A percentile compares a stretch with the other conserved stretches of the same genome.
Conservation (phyloP, 2,329 filamentous ascomycete species). For the Beauveria medogensis region DNA sequence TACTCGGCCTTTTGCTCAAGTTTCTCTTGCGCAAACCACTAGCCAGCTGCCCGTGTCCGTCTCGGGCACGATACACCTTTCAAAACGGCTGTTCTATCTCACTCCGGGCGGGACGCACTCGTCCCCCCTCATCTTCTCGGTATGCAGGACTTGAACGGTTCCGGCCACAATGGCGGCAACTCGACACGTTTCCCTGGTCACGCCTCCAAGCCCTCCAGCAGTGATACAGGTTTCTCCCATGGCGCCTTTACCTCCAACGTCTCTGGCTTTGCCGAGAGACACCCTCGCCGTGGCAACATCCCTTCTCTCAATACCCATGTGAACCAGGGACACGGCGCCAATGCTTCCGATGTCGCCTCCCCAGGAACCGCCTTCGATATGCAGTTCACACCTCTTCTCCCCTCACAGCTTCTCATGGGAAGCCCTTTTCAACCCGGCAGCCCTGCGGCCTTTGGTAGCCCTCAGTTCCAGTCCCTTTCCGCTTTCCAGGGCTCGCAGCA, state of each 20-base stretch:
- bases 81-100: slow-evolving; percentile 79
- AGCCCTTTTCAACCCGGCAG: slow-evolving; percentile 96
- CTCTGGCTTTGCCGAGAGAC: slow-evolving; percentile 76
- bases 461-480: slow-evolving; percentile 81
- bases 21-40: not conserved
- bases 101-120: slow-evolving; percentile 71
- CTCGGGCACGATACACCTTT: slow-evolving; percentile 48
- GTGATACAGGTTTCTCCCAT: slow-evolving; percentile 86
- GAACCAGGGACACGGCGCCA: slow-evolving; percentile 38
- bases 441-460: slow-evolving; percentile 79
- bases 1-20: not conserved
- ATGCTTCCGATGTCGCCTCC: slow-evolving; percentile 67
- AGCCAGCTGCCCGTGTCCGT: slow-evolving; percentile 35
- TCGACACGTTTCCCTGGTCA: slow-evolving; percentile 57
- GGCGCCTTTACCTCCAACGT: slow-evolving; percentile 85
- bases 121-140: slow-evolving; percentile 79
- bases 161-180: slow-evolving; percentile 44
- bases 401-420: slow-evolving; percentile 87
- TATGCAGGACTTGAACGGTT: slow-evolving; percentile 73
- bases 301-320: slow-evolving; percentile 86
- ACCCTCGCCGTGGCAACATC: slow-evolving; percentile 77
- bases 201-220: slow-evolving; percentile 71
- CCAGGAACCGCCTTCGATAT: slow-evolving; percentile 90
- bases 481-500: slow-evolving; percentile 51
- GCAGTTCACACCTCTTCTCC: slow-evolving; percentile 95